phyloP scores from a whole-genome alignment of 495 filamentous ascomycete genomes.

The Pseudotulostoma volvatum region DNA sequence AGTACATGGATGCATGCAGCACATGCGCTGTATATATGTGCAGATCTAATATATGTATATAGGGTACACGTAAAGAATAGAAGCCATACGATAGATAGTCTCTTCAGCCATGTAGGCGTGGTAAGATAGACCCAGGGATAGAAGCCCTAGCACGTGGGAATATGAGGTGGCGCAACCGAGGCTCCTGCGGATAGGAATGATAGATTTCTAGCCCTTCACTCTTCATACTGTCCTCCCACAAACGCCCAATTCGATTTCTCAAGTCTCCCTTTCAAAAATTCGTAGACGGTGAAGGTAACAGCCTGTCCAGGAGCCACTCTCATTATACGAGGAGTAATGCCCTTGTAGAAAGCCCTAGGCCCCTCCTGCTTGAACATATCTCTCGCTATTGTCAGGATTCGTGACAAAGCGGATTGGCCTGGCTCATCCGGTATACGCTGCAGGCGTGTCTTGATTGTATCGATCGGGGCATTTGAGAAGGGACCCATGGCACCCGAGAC shows the following conservation, averaged over 20 bases:
- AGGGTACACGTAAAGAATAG: too few species aligned
- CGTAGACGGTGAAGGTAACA: conserved; percentile 96
- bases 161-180: too few species aligned
- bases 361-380: conserved; percentile 98
- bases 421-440: conserved; percentile 75
- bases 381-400: conserved; percentile 61
- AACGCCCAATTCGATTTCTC: conserved; percentile 54
- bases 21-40: too few species aligned
- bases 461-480: conserved; percentile 90
- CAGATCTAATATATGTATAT: too few species aligned
- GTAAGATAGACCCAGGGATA: too few species aligned
- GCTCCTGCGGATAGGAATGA: too few species aligned
- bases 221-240: conserved; percentile 53
- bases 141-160: too few species aligned
- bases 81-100: too few species aligned
- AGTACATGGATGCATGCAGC: too few species aligned
- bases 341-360: conserved; percentile 90
- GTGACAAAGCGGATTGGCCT: conserved; percentile 59
- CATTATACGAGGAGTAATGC: conserved; percentile 96
- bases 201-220: too few species aligned
- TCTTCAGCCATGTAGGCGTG: too few species aligned
- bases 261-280: conserved; percentile 70
- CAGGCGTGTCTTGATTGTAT: conserved; percentile 95
- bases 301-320: conserved; percentile 94
- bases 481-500: conserved; percentile 91